Conservation (phyloP, 768 basidiomycete species). For the Amanita subjunquillea region DNA sequence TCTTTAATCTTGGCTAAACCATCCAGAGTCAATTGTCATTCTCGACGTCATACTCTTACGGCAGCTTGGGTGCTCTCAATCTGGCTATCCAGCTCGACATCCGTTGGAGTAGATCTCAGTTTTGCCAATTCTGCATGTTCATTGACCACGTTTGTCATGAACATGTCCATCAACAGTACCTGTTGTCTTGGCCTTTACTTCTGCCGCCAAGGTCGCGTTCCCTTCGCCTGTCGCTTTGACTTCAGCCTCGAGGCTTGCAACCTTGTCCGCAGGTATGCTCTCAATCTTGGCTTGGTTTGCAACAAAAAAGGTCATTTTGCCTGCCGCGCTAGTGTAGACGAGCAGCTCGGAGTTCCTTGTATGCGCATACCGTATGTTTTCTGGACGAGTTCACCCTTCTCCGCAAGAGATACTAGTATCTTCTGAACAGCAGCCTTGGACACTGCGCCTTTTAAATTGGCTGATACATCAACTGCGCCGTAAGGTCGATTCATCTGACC, state of each 20-base stretch:
- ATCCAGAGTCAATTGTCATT: conserved; percentile 22
- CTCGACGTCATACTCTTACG: conserved; percentile 27
- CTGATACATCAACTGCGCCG: conserved; percentile 84
- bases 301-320: conserved; percentile 83
- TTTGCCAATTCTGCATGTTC: conserved; percentile 47
- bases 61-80: conserved; percentile 38
- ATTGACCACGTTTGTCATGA: neutral
- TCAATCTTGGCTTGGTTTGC: conserved; percentile 70
- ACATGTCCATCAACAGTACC: conserved; percentile 20
- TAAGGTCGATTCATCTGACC: conserved; percentile 86
- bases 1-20: conserved; percentile 30
- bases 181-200: conserved; percentile 37
- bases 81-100: conserved; percentile 48
- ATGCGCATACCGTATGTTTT: conserved; percentile 63
- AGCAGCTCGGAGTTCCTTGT: conserved; percentile 9
- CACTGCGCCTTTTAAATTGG: conserved; percentile 84
- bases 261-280: conserved; percentile 49
- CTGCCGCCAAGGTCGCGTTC: conserved; percentile 39
- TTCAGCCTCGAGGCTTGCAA: conserved; percentile 52
- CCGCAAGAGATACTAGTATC: conserved; percentile 72
- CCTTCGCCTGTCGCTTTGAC: conserved; percentile 46
- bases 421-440: conserved; percentile 81
- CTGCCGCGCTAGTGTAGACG: conserved; percentile 24
- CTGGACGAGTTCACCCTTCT: conserved; percentile 72
- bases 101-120: conserved; percentile 58